Conservation (phyloP, 495 filamentous ascomycete species). For the Bombardia bombarda region DNA sequence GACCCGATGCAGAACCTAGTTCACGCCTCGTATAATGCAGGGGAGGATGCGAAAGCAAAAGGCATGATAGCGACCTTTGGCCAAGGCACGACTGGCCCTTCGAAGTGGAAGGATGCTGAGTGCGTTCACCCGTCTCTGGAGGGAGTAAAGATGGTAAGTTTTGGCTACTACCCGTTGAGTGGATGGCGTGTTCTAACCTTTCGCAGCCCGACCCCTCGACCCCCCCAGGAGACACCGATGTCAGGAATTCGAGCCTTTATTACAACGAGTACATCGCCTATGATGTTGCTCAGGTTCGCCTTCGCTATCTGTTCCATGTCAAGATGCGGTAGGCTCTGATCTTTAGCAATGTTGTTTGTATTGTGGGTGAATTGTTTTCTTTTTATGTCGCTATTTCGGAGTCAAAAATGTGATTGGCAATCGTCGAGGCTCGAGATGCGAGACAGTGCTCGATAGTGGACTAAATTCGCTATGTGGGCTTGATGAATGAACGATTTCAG, state of each 20-base stretch:
- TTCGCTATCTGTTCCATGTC: conserved; percentile 70
- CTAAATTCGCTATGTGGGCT: too few species aligned
- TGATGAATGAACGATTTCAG: too few species aligned
- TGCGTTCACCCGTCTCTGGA: conserved; percentile 51
- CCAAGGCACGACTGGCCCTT: conserved; percentile 51
- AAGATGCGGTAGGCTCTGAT: conserved; percentile 16
- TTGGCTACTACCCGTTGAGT: not conserved
- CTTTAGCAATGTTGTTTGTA: too few species aligned
- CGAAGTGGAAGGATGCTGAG: conserved; percentile 67
- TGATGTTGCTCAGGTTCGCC: conserved; percentile 66
- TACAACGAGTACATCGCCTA: conserved; percentile 79
- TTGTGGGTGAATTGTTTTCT: too few species aligned
- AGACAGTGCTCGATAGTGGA: too few species aligned
- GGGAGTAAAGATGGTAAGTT: conserved; percentile 56
- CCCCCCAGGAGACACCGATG: conserved; percentile 28
- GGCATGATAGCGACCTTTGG: conserved; percentile 61
- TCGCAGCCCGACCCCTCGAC: conserved; percentile 38
- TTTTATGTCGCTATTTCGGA: too few species aligned
- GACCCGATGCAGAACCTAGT: conserved; percentile 55
- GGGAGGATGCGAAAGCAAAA: conserved; percentile 47
- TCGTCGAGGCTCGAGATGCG: too few species aligned
- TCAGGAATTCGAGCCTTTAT: conserved; percentile 26
- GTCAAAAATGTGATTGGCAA: too few species aligned
- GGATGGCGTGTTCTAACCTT: conserved; percentile 6
- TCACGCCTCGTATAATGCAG: conserved; percentile 49